Percentiles rank a stretch among this genome's conserved stretches.
Evolutionary conservation across 345 rosid species (phyloP).

Genomic region (Pistacia atlantica): DNA sequence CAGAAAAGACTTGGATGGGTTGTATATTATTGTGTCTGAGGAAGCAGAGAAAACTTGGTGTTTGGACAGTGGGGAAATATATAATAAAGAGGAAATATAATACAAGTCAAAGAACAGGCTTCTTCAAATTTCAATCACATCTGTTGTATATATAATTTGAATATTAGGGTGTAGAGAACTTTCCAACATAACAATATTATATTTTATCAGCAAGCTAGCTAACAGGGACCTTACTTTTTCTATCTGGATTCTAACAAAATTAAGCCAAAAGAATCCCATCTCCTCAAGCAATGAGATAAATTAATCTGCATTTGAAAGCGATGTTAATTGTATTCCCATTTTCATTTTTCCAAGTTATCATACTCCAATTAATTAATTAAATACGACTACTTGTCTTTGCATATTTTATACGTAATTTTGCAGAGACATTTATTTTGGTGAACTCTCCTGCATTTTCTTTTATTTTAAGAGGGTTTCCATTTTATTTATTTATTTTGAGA

Average conservation of each 20-base stretch:
- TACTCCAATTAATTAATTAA: no score
- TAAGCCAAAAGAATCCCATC: slow-evolving; percentile 11
- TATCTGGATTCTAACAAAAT: no score
- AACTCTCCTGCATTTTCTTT: no score
- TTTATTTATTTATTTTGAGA: no score
- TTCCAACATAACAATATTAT: slow-evolving; percentile 23
- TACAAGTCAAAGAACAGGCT: slow-evolving; percentile 43
- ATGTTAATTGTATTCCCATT: background rate
- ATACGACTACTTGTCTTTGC: no score
- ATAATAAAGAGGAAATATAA: slow-evolving; percentile 4
- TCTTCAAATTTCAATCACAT: slow-evolving; percentile 25
- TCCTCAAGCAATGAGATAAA: slow-evolving; percentile 1
- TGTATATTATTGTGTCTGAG: background rate
- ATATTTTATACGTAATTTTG: no score
- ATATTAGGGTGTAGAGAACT: slow-evolving; percentile 26
- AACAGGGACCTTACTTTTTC: slow-evolving; percentile 9
- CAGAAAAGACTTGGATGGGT: slow-evolving; percentile 6
- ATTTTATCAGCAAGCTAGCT: background rate
- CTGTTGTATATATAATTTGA: background rate
- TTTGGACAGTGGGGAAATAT: slow-evolving; percentile 15
- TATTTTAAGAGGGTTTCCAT: no score
- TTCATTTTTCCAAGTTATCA: no score
- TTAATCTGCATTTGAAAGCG: slow-evolving; percentile 6
- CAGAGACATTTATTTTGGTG: no score
- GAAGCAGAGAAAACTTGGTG: slow-evolving; percentile 3